Evolutionary conservation across 768 basidiomycete genomes (phyloP).

Genomic region (Calocera viscosa): DNA sequence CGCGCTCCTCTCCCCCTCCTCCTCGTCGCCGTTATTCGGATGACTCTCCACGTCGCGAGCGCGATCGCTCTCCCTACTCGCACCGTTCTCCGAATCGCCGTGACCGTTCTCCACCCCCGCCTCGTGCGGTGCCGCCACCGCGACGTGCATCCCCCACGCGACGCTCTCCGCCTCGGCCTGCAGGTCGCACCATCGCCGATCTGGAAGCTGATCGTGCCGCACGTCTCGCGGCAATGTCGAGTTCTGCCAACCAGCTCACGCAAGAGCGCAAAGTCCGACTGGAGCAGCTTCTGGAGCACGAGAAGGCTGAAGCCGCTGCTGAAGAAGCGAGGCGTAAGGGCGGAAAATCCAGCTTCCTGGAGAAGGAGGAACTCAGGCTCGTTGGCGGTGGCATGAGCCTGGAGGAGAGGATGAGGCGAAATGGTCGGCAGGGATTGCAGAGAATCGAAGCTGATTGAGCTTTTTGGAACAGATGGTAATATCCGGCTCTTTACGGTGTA

Average conservation of each 20-base stretch:
- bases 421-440: constrained; percentile 33
- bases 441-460: not conserved
- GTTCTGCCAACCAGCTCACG: constrained; percentile 54
- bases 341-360: constrained; percentile 71
- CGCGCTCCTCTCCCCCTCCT: not conserved
- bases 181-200: constrained; percentile 23
- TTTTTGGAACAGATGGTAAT: not conserved
- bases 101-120: constrained; percentile 24
- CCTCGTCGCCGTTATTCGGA: not conserved
- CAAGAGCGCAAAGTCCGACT: constrained; percentile 62
- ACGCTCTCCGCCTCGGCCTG: constrained; percentile 26
- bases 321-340: constrained; percentile 56
- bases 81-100: constrained; percentile 22
- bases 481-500: too few species aligned
- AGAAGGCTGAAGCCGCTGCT: constrained; percentile 62
- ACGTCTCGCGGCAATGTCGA: constrained; percentile 81
- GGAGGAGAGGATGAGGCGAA: constrained; percentile 65
- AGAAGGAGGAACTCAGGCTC: constrained; percentile 70
- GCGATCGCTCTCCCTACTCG: not conserved
- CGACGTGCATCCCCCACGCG: constrained; percentile 33
- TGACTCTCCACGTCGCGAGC: constrained; percentile 10
- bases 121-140: constrained; percentile 18
- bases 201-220: constrained; percentile 52
- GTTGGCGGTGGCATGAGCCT: constrained; percentile 58
- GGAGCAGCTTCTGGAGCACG: constrained; percentile 52